Evolutionary conservation across 352 stramenopile genomes (phyloP).

Genomic region (Phytophthora meadii): DNA sequence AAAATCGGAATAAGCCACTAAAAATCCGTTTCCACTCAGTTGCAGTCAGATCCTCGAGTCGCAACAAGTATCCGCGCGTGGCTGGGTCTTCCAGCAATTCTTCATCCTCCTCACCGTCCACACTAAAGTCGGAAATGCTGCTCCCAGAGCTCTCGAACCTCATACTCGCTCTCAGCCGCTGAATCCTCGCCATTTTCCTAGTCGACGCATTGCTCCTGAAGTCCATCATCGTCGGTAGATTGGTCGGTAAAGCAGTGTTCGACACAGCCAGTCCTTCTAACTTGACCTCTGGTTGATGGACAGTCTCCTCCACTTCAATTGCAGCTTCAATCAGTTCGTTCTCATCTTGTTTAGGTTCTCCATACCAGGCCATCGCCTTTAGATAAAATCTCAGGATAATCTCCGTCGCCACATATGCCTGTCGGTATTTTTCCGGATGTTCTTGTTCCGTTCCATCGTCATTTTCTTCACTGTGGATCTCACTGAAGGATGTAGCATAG

Average conservation of each 20-base stretch:
- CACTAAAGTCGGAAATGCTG: slow-evolving; percentile 49
- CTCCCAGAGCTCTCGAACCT: slow-evolving; percentile 52
- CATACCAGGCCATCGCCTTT: slow-evolving; percentile 77
- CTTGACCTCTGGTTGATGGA: neutral
- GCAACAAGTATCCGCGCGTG: slow-evolving; percentile 67
- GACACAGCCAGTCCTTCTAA: slow-evolving; percentile 15
- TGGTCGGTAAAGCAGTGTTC: slow-evolving; percentile 10
- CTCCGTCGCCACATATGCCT: slow-evolving; percentile 66
- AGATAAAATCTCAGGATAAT: slow-evolving; percentile 82
- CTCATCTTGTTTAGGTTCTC: slow-evolving; percentile 46
- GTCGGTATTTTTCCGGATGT: slow-evolving; percentile 58
- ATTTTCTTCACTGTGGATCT: slow-evolving; percentile 1
- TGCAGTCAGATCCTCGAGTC: slow-evolving; percentile 70
- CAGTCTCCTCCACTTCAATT: no score
- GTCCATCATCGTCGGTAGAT: slow-evolving; percentile 29
- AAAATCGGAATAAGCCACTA: slow-evolving; percentile 58
- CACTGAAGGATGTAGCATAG: slow-evolving; percentile 56
- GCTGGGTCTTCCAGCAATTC: slow-evolving; percentile 38
- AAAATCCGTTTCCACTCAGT: slow-evolving; percentile 81
- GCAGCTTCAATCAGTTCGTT: slow-evolving; percentile 2
- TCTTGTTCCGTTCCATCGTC: slow-evolving; percentile 1
- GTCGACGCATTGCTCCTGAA: slow-evolving; percentile 46
- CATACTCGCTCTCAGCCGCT: slow-evolving; percentile 47
- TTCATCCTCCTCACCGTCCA: slow-evolving; percentile 33
- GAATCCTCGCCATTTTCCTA: slow-evolving; percentile 47